phyloP scores from a whole-genome alignment of 1,284 basidiomycete genomes.

The Puccinia coronata region DNA sequence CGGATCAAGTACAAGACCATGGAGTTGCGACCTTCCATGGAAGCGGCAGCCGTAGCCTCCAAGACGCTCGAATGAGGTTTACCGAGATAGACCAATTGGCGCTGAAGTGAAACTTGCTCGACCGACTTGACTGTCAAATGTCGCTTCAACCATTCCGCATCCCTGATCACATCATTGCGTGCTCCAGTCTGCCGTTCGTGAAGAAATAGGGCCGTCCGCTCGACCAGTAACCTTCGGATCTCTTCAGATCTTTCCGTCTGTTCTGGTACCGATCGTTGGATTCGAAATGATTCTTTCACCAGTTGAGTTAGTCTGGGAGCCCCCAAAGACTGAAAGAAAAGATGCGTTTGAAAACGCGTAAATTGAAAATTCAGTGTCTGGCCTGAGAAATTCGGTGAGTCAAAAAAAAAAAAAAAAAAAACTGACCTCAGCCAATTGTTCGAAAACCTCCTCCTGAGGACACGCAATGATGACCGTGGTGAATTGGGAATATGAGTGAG shows the following conservation, averaged over 20 bases:
- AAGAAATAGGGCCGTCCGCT: conserved; percentile 58
- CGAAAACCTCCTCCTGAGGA: conserved; percentile 58
- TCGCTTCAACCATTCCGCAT: conserved; percentile 57
- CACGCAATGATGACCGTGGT: conserved; percentile 56
- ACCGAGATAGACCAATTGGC: conserved; percentile 53
- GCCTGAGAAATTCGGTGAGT: not conserved
- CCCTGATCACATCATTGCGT: conserved; percentile 56
- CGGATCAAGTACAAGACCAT: conserved; percentile 55
- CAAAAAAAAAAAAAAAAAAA: not conserved
- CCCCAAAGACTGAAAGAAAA: conserved; percentile 53
- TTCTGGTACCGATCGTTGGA: conserved; percentile 52
- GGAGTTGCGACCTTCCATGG: conserved; percentile 30
- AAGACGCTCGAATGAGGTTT: conserved; percentile 44
- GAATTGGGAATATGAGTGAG: conserved; percentile 58
- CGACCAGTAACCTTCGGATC: conserved; percentile 56
- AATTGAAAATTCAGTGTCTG: not conserved
- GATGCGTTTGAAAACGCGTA: not conserved
- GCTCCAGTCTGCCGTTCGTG: conserved; percentile 56
- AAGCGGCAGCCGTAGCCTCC: conserved; percentile 43
- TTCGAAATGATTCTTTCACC: conserved; percentile 56
- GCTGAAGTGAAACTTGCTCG: conserved; percentile 53
- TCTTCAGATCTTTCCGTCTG: conserved; percentile 54
- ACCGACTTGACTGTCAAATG: conserved; percentile 50
- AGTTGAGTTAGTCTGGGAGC: conserved; percentile 56
- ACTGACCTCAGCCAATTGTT: conserved; percentile 52